Base-by-base conservation (phyloP, 495 filamentous ascomycete genomes). In the Penicillium bialowiezense region DNA sequence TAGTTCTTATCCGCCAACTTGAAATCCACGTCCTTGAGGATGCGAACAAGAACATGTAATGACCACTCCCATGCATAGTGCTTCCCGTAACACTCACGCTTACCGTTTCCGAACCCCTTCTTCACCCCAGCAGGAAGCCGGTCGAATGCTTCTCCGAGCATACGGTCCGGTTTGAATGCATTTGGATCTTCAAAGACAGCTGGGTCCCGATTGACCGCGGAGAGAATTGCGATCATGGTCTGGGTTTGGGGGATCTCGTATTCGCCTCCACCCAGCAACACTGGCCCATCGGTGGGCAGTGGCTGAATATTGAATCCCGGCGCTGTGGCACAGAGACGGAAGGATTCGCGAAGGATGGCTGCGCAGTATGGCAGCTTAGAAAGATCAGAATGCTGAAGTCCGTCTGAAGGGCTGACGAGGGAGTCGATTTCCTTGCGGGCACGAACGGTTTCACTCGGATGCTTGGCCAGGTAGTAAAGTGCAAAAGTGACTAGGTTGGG, bases 21-120 rank as follows among this genome's bases (percentile, higher is more conserved):
- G 37, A 72, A 66, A 13, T 72, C 62, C 36, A 73, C 64, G 7
- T 75, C 67, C 52, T 65, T 67, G 44, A 78, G 42, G 13, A 79
- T 61, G 15, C 51, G 64, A 12, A 72, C 61, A 7, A 77, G 46
- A 0, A 63, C 65, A 48, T 68, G 56, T 48, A 75, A 43, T 12
- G 65, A 68, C 75, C 74, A 79, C 54, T 86, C 75, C 80, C 77
- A 83, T 1, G 86, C 86, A 71, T 82, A 87, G 40, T 79, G 55
- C 56, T 76, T 78, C 5, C 86, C 86, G 28, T 83, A 77, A 49
- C 86, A 90, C 48, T 74, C 76, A 36, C 86, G 64, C 71, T 84
- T 83, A 15, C 86, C 86, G 47, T 87, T 88, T 1, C 86, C 86
- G 38, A 86, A 90, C 24, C 73, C 73, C 58, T 86, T 87, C 77